Evolutionary conservation across 2,329 filamentous ascomycete genomes (phyloP).

Genomic region (Dactylellina drechsleri): DNA sequence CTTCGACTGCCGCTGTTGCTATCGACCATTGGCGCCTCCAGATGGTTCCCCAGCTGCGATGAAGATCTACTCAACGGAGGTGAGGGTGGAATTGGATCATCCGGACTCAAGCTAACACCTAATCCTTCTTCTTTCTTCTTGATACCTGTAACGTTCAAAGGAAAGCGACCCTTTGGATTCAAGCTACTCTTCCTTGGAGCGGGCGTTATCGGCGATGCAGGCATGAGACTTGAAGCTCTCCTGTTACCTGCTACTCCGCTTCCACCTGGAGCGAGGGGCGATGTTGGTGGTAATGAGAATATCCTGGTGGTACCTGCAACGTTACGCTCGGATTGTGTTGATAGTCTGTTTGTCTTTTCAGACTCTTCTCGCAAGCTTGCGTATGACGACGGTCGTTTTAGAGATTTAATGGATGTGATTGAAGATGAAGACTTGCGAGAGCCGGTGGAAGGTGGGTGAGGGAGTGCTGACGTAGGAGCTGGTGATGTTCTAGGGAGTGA

Average conservation of each 20-base stretch:
- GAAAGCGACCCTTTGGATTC: conserved; percentile 51
- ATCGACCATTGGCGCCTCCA: conserved; percentile 37
- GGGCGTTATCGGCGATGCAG: conserved; percentile 37
- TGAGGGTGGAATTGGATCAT: conserved; percentile 40
- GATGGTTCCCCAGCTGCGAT: conserved; percentile 32
- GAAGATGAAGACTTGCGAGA: conserved; percentile 39
- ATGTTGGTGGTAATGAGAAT: conserved; percentile 43
- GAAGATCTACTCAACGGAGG: conserved; percentile 48
- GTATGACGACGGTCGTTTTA: conserved; percentile 50
- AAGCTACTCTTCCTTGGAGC: conserved; percentile 43
- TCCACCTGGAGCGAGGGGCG: conserved; percentile 45
- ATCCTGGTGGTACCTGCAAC: conserved; percentile 33
- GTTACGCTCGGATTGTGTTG: conserved; percentile 51
- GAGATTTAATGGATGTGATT: conserved; percentile 40
- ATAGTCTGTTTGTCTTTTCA: conserved; percentile 43
- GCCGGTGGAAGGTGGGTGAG: conserved; percentile 25
- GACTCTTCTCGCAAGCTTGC: conserved; percentile 46
- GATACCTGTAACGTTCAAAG: conserved; percentile 36
- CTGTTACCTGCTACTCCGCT: conserved; percentile 51
- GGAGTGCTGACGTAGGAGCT: conserved; percentile 36
- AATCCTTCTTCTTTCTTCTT: conserved; percentile 50
- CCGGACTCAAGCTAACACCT: conserved; percentile 40
- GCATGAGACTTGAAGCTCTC: conserved; percentile 38
- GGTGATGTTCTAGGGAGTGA: conserved; percentile 43
- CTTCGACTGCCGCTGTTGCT: conserved; percentile 41